Percentiles rank a stretch among this genome's conserved stretches.
These are phyloP conservation scores for Saccharomycopsis babjevae DNA, from an alignment of 805 yeast species.

Conservation along the genomic window DNA sequence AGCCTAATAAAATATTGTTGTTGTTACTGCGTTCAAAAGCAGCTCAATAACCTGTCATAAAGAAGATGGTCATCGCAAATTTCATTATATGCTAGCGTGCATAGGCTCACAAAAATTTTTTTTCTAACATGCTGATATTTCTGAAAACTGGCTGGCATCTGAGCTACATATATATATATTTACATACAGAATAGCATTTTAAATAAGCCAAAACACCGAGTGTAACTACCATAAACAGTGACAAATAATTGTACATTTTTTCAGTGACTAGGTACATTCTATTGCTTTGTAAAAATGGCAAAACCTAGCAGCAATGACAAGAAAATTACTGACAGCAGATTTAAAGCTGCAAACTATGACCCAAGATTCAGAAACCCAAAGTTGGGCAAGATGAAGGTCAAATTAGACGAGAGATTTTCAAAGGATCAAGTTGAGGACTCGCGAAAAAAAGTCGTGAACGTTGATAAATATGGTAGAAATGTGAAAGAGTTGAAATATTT, in stretches of 20 bases:
- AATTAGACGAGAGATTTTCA: slow-evolving; percentile 80
- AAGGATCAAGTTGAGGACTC: slow-evolving; percentile 50
- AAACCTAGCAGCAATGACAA: neutral
- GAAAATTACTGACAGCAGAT: slow-evolving; percentile 59
- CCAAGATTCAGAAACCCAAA: slow-evolving; percentile 79
- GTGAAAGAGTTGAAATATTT: slow-evolving; percentile 28
- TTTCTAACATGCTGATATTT: neutral
- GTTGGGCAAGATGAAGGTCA: slow-evolving; percentile 57
- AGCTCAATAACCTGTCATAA: neutral
- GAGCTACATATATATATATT: neutral
- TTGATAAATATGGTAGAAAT: slow-evolving; percentile 84
- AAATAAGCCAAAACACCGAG: no score
- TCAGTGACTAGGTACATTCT: no score
- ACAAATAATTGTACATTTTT: no score
- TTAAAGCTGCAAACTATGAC: slow-evolving; percentile 68
- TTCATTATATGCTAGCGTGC: neutral
- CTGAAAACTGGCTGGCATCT: neutral
- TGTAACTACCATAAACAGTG: no score
- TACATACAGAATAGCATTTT: no score
- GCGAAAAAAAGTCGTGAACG: slow-evolving; percentile 35
- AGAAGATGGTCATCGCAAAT: neutral
- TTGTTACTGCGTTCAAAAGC: no score
- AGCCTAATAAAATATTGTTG: no score
- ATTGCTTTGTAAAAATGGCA: neutral
- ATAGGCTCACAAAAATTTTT: neutral